A percentile compares a stretch with the other conserved stretches of the same genome.
These are phyloP conservation scores for Arthroderma sp. DNA, from an alignment of 2,329 filamentous ascomycete genomes.

Conservation along the genomic window DNA sequence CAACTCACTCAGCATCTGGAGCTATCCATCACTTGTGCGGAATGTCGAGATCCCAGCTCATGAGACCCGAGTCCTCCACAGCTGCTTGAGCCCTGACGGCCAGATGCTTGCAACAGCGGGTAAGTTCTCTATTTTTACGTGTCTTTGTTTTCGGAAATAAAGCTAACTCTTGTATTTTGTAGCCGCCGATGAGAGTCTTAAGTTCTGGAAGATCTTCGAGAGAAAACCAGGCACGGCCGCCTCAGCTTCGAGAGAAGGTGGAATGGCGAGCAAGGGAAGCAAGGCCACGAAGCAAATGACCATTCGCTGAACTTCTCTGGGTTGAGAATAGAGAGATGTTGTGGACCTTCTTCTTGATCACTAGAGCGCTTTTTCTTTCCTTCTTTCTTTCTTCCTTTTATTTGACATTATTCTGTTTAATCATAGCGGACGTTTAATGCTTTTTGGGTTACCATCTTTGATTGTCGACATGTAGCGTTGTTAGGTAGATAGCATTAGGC, in stretches of 20 bases:
- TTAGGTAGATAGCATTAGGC: too few relatives aligned
- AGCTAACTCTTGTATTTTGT: conserved; percentile 15
- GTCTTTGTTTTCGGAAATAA: neutral
- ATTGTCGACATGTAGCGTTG: too few relatives aligned
- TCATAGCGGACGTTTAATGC: too few relatives aligned
- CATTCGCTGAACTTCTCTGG: conserved; percentile 47
- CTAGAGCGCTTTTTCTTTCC: too few relatives aligned
- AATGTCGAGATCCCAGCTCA: conserved; percentile 97
- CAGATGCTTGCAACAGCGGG: conserved; percentile 94
- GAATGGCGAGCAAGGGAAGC: conserved; percentile 59
- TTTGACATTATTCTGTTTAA: too few relatives aligned
- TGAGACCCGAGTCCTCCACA: conserved; percentile 92
- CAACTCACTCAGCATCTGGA: conserved; percentile 98
- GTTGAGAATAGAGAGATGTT: too few relatives aligned
- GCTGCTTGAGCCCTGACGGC: conserved; percentile 89
- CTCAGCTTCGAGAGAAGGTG: conserved; percentile 48
- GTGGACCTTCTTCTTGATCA: too few relatives aligned
- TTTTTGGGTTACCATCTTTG: too few relatives aligned
- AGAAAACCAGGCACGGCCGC: conserved; percentile 74
- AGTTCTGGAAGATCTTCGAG: conserved; percentile 99
- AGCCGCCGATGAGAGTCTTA: conserved; percentile 91
- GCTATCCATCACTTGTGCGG: conserved; percentile 91
- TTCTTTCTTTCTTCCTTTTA: too few relatives aligned
- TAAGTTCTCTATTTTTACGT: conserved; percentile 27
- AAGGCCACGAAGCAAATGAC: conserved; percentile 93